Evolutionary conservation across 805 yeast species (phyloP).

Genomic region (Helenozyma baotianmanensis): DNA sequence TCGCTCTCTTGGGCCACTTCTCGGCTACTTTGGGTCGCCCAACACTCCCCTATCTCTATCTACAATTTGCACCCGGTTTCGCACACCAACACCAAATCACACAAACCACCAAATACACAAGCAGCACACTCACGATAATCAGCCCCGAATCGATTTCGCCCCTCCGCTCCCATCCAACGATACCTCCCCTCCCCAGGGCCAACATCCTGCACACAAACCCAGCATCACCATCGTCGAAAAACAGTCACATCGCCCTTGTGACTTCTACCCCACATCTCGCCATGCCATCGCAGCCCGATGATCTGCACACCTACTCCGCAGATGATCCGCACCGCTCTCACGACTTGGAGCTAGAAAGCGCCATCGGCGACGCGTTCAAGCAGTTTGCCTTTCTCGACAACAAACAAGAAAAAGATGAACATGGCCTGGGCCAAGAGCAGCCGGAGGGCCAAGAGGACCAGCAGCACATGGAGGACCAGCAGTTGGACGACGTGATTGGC

Average conservation of each 20-base stretch:
- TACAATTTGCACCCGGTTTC: too few relatives aligned
- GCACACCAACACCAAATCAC: too few relatives aligned
- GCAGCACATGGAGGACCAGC: not conserved
- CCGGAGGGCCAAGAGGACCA: not conserved
- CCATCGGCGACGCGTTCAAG: constrained; percentile 37
- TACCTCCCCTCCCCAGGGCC: too few relatives aligned
- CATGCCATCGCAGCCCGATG: constrained; percentile 5
- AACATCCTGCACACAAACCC: constrained; percentile 3
- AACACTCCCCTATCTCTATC: too few relatives aligned
- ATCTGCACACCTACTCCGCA: too few relatives aligned
- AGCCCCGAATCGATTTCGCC: too few relatives aligned
- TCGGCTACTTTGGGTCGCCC: too few relatives aligned
- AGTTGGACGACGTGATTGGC: constrained; percentile 6
- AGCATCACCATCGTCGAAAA: constrained; percentile 9
- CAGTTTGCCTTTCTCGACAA: constrained; percentile 21
- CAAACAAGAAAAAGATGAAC: not conserved
- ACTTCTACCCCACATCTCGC: constrained; percentile 11
- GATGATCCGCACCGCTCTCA: too few relatives aligned
- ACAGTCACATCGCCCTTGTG: constrained; percentile 20
- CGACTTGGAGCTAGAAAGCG: constrained; percentile 22
- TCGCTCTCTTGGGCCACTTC: too few relatives aligned
- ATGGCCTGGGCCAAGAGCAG: not conserved
- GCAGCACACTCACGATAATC: too few relatives aligned
- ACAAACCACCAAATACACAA: too few relatives aligned
- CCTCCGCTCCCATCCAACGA: too few relatives aligned